Percentiles rank a stretch among this genome's conserved stretches.
Evolutionary conservation across 2,329 filamentous ascomycete species (phyloP).

Genomic region (Arthrobotrys conoides): DNA sequence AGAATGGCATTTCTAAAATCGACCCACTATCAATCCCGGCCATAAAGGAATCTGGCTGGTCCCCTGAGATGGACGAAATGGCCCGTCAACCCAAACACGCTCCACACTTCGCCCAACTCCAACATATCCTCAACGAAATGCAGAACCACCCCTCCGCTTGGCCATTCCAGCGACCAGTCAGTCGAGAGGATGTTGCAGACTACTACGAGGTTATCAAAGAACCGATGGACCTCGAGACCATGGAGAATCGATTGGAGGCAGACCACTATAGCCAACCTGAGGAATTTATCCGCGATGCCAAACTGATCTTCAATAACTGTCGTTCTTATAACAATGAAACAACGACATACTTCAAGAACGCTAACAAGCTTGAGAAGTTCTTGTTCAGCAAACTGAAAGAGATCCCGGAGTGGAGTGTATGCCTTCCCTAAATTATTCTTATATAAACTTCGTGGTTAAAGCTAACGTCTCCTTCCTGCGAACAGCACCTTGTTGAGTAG

Average conservation of each 20-base stretch:
- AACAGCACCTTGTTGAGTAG: conserved; percentile 54
- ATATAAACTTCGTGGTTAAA: neutral
- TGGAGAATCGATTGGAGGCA: conserved; percentile 95
- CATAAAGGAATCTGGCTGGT: conserved; percentile 85
- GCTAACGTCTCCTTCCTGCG: conserved; percentile 25
- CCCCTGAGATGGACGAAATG: conserved; percentile 96
- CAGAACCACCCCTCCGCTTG: conserved; percentile 94
- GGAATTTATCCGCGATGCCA: conserved; percentile 90
- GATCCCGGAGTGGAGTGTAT: conserved; percentile 65
- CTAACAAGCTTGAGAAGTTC: conserved; percentile 82
- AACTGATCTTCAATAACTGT: conserved; percentile 93
- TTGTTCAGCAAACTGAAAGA: conserved; percentile 66
- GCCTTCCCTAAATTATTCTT: conserved; percentile 30
- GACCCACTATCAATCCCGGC: conserved; percentile 88
- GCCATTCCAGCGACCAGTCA: conserved; percentile 95
- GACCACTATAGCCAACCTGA: conserved; percentile 92
- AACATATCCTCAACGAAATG: conserved; percentile 92
- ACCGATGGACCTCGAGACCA: conserved; percentile 85
- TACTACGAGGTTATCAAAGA: conserved; percentile 99
- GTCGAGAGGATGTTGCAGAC: conserved; percentile 95
- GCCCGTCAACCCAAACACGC: conserved; percentile 94
- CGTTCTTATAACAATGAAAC: conserved; percentile 96
- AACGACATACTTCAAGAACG: conserved; percentile 94
- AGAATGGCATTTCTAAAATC: conserved; percentile 79
- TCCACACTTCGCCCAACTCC: conserved; percentile 93